Evolutionary conservation across 345 rosid genomes (phyloP).

Genomic region (Geranium rotundifolium): DNA sequence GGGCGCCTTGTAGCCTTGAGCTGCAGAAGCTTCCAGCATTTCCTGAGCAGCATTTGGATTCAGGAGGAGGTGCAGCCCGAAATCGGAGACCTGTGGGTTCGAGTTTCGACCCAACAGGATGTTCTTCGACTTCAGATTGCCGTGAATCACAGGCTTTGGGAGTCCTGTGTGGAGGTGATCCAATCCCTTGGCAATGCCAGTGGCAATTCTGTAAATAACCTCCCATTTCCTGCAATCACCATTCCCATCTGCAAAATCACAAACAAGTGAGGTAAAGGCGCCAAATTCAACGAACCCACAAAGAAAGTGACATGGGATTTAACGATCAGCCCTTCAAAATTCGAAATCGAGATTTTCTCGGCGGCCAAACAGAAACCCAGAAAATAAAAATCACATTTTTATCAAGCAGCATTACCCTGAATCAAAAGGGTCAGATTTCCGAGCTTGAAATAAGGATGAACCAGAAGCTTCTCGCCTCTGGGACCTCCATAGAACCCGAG

Average conservation of each 20-base stretch:
- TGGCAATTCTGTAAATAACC: constrained; percentile 39
- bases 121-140: constrained; percentile 78
- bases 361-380: constrained; percentile 7
- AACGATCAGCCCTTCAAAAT: not conserved
- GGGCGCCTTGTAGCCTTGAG: constrained; percentile 87
- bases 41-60: constrained; percentile 57
- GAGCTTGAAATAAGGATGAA: constrained; percentile 54
- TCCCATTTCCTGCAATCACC: constrained; percentile 48
- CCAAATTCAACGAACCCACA: too few relatives aligned
- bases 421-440: constrained; percentile 68
- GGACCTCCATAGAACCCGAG: constrained; percentile 79
- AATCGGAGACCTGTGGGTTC: constrained; percentile 56
- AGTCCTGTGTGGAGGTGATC: constrained; percentile 68
- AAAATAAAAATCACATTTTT: constrained; percentile 1
- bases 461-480: constrained; percentile 88
- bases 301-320: too few relatives aligned
- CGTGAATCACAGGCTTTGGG: constrained; percentile 52
- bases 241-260: constrained; percentile 43
- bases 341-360: not conserved
- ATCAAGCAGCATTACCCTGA: constrained; percentile 32
- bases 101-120: constrained; percentile 42
- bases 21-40: constrained; percentile 67
- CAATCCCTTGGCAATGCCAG: constrained; percentile 58
- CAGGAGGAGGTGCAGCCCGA: constrained; percentile 53
- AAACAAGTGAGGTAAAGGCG: too few relatives aligned